Conservation (phyloP, 495 filamentous ascomycete species). For the Aspergillus hancockii region DNA sequence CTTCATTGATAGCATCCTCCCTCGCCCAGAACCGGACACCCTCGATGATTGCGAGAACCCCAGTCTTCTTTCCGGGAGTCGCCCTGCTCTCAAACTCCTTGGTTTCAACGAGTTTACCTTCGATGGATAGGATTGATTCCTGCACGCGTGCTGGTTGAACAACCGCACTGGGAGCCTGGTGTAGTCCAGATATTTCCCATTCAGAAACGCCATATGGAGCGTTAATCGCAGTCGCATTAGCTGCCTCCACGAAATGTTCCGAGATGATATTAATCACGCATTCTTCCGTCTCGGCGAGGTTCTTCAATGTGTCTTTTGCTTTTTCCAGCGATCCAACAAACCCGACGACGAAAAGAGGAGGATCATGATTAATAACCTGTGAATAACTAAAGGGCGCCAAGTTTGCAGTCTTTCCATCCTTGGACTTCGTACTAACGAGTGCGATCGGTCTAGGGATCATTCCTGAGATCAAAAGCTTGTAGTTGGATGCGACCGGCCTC, state of each 20-base stretch:
- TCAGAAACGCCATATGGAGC: slow-evolving; percentile 77
- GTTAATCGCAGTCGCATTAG: slow-evolving; percentile 77
- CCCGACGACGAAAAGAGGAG: slow-evolving; percentile 84
- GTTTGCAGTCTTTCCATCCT: slow-evolving; percentile 65
- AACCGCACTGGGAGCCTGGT: slow-evolving; percentile 62
- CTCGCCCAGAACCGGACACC: slow-evolving; percentile 85
- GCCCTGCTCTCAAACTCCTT: slow-evolving; percentile 73
- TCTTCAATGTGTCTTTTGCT: slow-evolving; percentile 76
- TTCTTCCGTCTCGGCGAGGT: slow-evolving; percentile 70
- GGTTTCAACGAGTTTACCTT: slow-evolving; percentile 72
- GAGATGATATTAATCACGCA: slow-evolving; percentile 84
- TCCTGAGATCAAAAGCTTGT: slow-evolving; percentile 87
- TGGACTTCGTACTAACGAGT: slow-evolving; percentile 59
- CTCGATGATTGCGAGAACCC: slow-evolving; percentile 77
- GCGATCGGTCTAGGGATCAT: slow-evolving; percentile 82
- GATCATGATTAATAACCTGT: slow-evolving; percentile 82
- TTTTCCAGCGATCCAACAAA: slow-evolving; percentile 54
- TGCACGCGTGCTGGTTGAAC: slow-evolving; percentile 74
- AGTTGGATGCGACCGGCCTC: slow-evolving; percentile 71
- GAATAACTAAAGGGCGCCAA: slow-evolving; percentile 88
- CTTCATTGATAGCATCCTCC: slow-evolving; percentile 84
- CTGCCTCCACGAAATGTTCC: slow-evolving; percentile 84
- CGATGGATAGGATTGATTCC: slow-evolving; percentile 80
- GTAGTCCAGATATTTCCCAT: slow-evolving; percentile 78
- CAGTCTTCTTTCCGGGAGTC: slow-evolving; percentile 68